A percentile compares a stretch with the other conserved stretches of the same genome.
Conservation (phyloP, 140 eudicot species). For the Senecio squalidus region DNA sequence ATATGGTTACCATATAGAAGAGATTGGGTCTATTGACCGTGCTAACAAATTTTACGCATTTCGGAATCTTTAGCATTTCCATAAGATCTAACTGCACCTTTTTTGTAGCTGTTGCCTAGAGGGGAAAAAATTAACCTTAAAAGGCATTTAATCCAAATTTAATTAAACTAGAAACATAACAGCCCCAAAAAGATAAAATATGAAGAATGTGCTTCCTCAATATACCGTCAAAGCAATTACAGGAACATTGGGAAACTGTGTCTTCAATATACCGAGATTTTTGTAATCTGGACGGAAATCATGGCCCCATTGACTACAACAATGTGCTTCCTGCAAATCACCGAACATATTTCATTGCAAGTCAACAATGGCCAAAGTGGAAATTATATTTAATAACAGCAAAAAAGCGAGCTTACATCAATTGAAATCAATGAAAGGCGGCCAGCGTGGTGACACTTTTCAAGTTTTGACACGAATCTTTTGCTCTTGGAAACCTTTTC, state of each 20-base stretch:
- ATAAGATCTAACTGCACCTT: conserved; percentile 91
- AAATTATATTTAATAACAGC: conserved; percentile 2
- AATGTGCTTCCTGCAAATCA: conserved; percentile 89
- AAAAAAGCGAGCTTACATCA: conserved; percentile 48
- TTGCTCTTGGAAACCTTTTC: conserved; percentile 98
- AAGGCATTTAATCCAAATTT: no score
- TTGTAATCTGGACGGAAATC: conserved; percentile 99
- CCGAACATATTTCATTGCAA: neutral
- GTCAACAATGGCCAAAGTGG: neutral
- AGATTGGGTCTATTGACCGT: conserved; percentile 96
- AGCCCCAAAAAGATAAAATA: neutral
- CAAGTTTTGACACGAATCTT: conserved; percentile 96
- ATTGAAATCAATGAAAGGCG: conserved; percentile 89
- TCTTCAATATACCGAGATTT: conserved; percentile 97
- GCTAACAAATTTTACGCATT: conserved; percentile 88
- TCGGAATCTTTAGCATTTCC: conserved; percentile 91
- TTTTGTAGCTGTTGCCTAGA: conserved; percentile 93
- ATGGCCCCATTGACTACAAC: conserved; percentile 99
- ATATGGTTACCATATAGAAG: conserved; percentile 76
- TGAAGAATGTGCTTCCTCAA: neutral
- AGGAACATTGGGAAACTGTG: conserved; percentile 93
- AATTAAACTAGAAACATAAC: no score
- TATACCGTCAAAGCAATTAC: conserved; percentile 91
- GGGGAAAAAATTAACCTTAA: no score
- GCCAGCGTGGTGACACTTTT: conserved; percentile 92